phyloP scores from a whole-genome alignment of 148 eudicot genomes.

The Gaultheria prostrata region DNA sequence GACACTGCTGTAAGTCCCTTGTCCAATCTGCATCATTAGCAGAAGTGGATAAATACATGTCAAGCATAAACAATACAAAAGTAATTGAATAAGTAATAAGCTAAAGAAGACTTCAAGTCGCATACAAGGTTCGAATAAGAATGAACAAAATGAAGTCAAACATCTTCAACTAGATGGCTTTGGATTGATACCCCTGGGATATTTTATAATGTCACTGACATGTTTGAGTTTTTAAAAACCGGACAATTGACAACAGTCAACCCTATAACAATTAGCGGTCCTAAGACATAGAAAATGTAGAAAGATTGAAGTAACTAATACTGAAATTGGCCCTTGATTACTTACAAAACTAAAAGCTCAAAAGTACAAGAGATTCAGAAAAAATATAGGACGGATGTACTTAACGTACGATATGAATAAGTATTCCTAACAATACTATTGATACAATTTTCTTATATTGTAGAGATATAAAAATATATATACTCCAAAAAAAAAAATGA shows the following conservation, averaged over 20 bases:
- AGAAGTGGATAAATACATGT: background rate
- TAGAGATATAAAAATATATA: no score
- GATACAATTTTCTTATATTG: background rate
- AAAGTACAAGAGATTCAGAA: background rate
- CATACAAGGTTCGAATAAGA: background rate
- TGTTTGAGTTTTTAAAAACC: background rate
- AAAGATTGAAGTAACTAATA: background rate
- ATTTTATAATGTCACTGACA: background rate
- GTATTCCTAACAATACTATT: background rate
- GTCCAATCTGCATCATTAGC: slow-evolving; percentile 53
- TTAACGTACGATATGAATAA: background rate
- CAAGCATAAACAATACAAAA: background rate
- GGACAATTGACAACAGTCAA: background rate
- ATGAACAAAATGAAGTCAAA: background rate
- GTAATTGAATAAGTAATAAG: background rate
- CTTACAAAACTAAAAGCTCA: background rate
- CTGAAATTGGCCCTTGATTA: background rate
- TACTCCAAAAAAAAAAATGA: no score
- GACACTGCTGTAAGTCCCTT: slow-evolving; percentile 69
- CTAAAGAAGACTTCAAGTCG: slow-evolving; percentile 11
- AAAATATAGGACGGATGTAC: background rate
- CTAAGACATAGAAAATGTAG: background rate
- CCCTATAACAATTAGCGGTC: background rate
- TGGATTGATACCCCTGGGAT: background rate
- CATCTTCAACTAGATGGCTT: background rate